Evolutionary conservation across 1,139 yeast species (phyloP).

Genomic region (Eremothecium cymbalariae): DNA sequence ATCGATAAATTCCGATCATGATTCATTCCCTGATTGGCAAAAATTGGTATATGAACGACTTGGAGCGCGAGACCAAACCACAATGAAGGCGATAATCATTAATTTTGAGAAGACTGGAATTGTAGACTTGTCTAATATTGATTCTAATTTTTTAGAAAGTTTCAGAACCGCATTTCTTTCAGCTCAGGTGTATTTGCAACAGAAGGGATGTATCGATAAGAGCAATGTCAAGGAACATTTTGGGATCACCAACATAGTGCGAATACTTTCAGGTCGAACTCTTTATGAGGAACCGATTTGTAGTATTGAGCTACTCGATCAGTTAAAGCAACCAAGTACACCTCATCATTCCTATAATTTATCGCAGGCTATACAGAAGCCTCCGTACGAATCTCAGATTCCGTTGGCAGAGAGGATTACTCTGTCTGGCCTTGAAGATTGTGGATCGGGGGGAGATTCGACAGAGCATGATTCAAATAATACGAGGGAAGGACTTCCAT

Average conservation of each 20-base stretch:
- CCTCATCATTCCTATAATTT: not conserved
- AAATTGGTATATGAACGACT: conserved; percentile 4
- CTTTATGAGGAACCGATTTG: conserved; percentile 4
- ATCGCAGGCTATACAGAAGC: not conserved
- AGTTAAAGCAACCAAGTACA: conserved; percentile 1
- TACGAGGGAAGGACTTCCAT: conserved; percentile 2
- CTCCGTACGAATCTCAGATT: conserved; percentile 2
- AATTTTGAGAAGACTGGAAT: conserved; percentile 5
- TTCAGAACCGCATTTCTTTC: conserved; percentile 2
- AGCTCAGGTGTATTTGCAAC: conserved; percentile 2
- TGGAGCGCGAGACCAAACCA: conserved; percentile 4
- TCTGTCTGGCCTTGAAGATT: conserved; percentile 3
- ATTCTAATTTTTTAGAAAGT: conserved; percentile 1
- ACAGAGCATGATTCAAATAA: not conserved
- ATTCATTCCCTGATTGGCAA: conserved; percentile 6
- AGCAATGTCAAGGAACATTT: conserved; percentile 2
- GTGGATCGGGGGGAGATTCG: not conserved
- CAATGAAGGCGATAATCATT: conserved; percentile 3
- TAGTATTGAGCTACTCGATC: conserved; percentile 2
- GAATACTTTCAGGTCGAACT: conserved; percentile 4
- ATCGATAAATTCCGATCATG: conserved; percentile 1
- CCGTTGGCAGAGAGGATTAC: conserved; percentile 4
- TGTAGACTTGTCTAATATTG: conserved; percentile 2
- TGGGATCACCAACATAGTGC: conserved; percentile 5
- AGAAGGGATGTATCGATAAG: conserved; percentile 4